Evolutionary conservation across 176 grass and related monocot species (phyloP).

Genomic region (Juncus inflexus): DNA sequence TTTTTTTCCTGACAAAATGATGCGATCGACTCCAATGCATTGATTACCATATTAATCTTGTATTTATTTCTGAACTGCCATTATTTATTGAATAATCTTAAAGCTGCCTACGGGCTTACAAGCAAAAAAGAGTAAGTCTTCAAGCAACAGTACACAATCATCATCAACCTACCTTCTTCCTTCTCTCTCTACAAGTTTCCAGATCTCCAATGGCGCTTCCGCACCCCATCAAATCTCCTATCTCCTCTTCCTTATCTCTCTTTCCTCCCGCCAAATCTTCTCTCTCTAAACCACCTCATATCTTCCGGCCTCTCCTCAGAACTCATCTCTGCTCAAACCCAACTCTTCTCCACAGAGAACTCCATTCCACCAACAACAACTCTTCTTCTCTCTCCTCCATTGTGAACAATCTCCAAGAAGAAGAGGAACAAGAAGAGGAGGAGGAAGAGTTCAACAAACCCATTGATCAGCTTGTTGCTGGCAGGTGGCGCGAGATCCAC

Average conservation of each 20-base stretch:
- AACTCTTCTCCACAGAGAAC: neutral
- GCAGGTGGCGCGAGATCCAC: conserved; percentile 72
- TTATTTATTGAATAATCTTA: too few relatives aligned
- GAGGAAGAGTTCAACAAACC: neutral
- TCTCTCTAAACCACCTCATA: neutral
- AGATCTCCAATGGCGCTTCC: conserved; percentile 15
- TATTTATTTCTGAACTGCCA: too few relatives aligned
- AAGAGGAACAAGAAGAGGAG: neutral
- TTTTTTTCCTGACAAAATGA: too few relatives aligned
- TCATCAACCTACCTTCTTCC: neutral
- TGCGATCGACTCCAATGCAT: too few relatives aligned
- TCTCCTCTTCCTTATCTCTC: neutral
- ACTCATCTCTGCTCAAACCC: neutral
- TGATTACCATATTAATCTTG: too few relatives aligned
- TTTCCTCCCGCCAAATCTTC: neutral
- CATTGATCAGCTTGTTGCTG: conserved; percentile 15
- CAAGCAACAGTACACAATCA: too few relatives aligned
- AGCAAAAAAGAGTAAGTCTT: too few relatives aligned
- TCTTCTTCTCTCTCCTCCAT: conserved; percentile 42
- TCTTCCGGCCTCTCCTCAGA: conserved; percentile 2
- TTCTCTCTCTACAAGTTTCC: too few relatives aligned
- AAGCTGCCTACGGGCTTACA: too few relatives aligned
- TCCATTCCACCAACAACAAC: conserved; percentile 26
- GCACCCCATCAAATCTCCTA: conserved; percentile 1
- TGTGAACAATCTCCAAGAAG: conserved; percentile 36